Evolutionary conservation across 129 eudicot species (phyloP).

Genomic region (Arctium lappa): DNA sequence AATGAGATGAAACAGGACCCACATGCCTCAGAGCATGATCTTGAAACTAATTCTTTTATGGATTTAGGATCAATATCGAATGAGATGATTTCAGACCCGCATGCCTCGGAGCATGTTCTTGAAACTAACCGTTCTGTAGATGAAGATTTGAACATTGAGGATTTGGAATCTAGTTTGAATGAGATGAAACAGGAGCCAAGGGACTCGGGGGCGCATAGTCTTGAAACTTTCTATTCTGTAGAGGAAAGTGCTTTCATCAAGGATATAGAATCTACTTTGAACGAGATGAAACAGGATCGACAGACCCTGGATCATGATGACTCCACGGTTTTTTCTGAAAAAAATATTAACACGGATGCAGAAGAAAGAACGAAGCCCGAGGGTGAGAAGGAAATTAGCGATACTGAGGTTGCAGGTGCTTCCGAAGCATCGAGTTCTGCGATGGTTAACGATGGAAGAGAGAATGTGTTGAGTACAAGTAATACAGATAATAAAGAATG

Average conservation of each 20-base stretch:
- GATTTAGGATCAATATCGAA: slow-evolving; percentile 21
- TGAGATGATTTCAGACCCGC: slow-evolving; percentile 23
- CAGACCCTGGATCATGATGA: slow-evolving; percentile 6
- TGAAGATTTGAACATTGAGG: slow-evolving; percentile 20
- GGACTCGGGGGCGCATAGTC: neutral
- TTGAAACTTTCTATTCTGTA: slow-evolving; percentile 12
- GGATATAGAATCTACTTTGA: slow-evolving; percentile 15
- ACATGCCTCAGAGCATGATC: slow-evolving; percentile 13
- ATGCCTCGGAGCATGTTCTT: slow-evolving; percentile 21
- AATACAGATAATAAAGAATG: slow-evolving; percentile 18
- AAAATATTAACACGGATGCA: neutral
- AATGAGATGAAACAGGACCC: slow-evolving; percentile 12
- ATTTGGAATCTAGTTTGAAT: slow-evolving; percentile 18
- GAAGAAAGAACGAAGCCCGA: slow-evolving; percentile 9
- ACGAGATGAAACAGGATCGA: slow-evolving; percentile 21
- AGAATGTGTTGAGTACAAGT: slow-evolving; percentile 17
- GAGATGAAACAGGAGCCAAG: slow-evolving; percentile 18
- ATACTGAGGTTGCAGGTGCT: slow-evolving; percentile 16
- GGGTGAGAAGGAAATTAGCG: slow-evolving; percentile 17
- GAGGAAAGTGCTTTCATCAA: slow-evolving; percentile 3
- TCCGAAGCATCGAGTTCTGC: slow-evolving; percentile 13
- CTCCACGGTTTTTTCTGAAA: slow-evolving; percentile 8
- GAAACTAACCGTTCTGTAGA: slow-evolving; percentile 32
- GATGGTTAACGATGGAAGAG: slow-evolving; percentile 16
- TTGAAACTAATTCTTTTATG: slow-evolving; percentile 6